Conservation (phyloP, 2,329 filamentous ascomycete genomes). For the Emmonsiellopsis sp. region DNA sequence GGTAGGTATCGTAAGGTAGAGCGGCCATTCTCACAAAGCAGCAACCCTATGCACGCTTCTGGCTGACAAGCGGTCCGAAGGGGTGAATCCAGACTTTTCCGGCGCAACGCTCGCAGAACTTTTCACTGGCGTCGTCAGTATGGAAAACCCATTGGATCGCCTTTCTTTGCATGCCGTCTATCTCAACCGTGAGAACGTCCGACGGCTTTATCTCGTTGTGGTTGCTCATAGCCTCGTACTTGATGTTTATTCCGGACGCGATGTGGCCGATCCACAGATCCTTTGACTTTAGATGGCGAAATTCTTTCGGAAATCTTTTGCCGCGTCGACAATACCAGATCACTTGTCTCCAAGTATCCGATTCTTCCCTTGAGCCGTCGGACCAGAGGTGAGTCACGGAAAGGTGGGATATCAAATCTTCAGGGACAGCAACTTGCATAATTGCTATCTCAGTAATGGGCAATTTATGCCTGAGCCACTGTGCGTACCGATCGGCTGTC, state of each 20-base stretch:
- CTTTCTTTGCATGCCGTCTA: not conserved
- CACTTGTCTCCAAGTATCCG: constrained; percentile 2
- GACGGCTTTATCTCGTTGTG: not conserved
- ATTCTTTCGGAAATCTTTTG: not conserved
- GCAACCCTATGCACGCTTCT: too few relatives aligned
- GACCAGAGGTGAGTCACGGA: too few relatives aligned
- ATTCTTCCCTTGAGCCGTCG: too few relatives aligned
- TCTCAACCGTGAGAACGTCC: constrained; percentile 2
- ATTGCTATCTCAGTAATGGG: not conserved
- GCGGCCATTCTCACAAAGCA: too few relatives aligned
- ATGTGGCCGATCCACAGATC: constrained; percentile 5
- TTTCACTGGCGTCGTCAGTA: not conserved
- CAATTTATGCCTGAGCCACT: constrained; percentile 2
- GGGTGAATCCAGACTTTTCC: too few relatives aligned
- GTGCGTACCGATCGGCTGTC: constrained; percentile 1
- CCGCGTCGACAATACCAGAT: not conserved
- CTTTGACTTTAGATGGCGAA: not conserved
- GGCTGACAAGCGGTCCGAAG: too few relatives aligned
- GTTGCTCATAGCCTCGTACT: not conserved
- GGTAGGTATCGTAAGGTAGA: too few relatives aligned
- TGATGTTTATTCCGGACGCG: not conserved
- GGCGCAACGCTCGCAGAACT: not conserved
- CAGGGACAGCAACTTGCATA: too few relatives aligned
- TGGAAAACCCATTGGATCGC: constrained; percentile 5
- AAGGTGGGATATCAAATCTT: too few relatives aligned